Evolutionary conservation across 1,284 basidiomycete genomes (phyloP), one percentile per base, ranked within the genome.

Genomic region (Cystobasidiaceae sp.): DNA sequence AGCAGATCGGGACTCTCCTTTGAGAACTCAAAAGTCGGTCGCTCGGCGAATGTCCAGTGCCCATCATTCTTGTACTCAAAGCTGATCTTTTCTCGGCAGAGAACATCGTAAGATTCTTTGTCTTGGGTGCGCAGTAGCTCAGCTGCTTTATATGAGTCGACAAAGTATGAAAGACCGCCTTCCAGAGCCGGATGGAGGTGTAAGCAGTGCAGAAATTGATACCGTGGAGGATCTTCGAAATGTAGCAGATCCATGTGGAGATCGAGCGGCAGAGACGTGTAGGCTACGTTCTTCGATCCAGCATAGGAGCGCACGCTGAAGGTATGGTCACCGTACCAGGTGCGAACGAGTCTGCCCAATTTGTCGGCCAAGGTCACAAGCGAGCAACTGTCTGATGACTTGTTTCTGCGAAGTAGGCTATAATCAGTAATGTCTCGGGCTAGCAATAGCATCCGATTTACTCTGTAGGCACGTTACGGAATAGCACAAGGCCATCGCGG

Each of bases 31-130:
- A 97, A 86, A 2, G 90, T 90, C 0, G 86, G 85, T 74, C 93
- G 92, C n/a, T 82, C 77, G 70, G 81, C 79, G 69, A 87, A 84
- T n/a, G 93, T 82, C 74, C 91, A 89, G 71, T 94, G 89, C 0
- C 86, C 86, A 72, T 90, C 90, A 73, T 93, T 94, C 74, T 90
- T 83, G 77, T 97, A 98, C 72, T 93, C 87, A 78, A 93, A 98
- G 2, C 83, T 82, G 25, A 96, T 86, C 0, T 82, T 85, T 0
- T 83, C 85, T 23, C 77, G 78, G 0, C 83, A 76, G 27, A 97
- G 82, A 15, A 82, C 70, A 19, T 82, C 75, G 74, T 89, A 94
- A 28, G 82, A 79, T 1, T 77, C 74, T 1, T 84, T 82, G 60
- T 84, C 73, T 1, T 75, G 72, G 4, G 76, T 49, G 45, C 81